Evolutionary conservation across 1,284 basidiomycete species (phyloP).

Genomic region (Hemileia vastatrix): DNA sequence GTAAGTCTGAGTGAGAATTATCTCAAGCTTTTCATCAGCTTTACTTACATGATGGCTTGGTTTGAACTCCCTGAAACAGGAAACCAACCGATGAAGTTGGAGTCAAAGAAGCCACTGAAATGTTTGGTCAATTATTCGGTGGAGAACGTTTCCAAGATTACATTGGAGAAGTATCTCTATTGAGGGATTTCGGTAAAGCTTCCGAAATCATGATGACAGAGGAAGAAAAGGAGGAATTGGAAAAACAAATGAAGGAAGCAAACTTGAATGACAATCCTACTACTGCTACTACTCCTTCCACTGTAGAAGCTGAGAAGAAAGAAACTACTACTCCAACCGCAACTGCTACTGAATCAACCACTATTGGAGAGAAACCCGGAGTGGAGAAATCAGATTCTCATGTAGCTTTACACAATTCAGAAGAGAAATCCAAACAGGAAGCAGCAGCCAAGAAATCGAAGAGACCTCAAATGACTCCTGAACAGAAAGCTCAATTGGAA

Average conservation of each 20-base stretch:
- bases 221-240: conserved; percentile 80
- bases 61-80: conserved; percentile 1
- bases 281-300: conserved; percentile 25
- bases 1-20: too few species aligned
- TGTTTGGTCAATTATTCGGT: conserved; percentile 43
- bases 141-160: conserved; percentile 41
- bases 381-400: conserved; percentile 8
- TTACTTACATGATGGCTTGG: too few species aligned
- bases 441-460: conserved; percentile 49
- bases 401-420: background rate
- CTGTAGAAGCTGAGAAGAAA: conserved; percentile 39
- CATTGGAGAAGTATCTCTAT: conserved; percentile 43
- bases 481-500: conserved; percentile 71
- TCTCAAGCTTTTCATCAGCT: too few species aligned
- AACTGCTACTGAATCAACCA: conserved; percentile 36
- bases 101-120: conserved; percentile 43
- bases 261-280: conserved; percentile 34
- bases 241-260: conserved; percentile 55
- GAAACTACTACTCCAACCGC: conserved; percentile 26
- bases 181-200: conserved; percentile 45
- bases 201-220: conserved; percentile 55
- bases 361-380: conserved; percentile 33
- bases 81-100: conserved; percentile 44
- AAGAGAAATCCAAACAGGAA: conserved; percentile 18
- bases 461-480: conserved; percentile 61